phyloP scores from a whole-genome alignment of 2,329 filamentous ascomycete genomes.

The Pseudocercospora ulei region DNA sequence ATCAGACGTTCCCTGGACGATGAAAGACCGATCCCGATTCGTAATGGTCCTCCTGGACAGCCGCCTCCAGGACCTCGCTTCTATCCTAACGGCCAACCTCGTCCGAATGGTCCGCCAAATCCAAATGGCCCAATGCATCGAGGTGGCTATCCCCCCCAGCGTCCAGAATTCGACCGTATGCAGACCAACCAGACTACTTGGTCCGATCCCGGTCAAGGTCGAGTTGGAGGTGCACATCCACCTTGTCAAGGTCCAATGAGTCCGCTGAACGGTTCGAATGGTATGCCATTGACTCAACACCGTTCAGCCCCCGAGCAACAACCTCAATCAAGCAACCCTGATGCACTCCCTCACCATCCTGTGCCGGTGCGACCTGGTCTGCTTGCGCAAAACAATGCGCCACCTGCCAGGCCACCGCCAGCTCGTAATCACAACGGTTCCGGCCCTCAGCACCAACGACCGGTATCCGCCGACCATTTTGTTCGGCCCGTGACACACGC shows the following conservation, averaged over 20 bases:
- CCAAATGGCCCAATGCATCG: conserved; percentile 7
- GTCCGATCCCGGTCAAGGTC: conserved; percentile 26
- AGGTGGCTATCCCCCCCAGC: conserved; percentile 14
- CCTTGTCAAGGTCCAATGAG: conserved; percentile 17
- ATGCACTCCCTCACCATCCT: conserved; percentile 49
- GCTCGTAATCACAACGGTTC: conserved; percentile 44
- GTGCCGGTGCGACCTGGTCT: conserved; percentile 44
- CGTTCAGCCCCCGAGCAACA: conserved; percentile 20
- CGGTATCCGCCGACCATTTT: conserved; percentile 21
- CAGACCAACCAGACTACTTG: conserved; percentile 21
- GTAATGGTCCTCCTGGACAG: conserved; percentile 23
- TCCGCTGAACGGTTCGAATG: conserved; percentile 21
- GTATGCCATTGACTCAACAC: conserved; percentile 25
- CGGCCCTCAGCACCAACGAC: conserved; percentile 18
- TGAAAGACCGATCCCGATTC: conserved; percentile 24
- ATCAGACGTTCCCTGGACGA: conserved; percentile 28
- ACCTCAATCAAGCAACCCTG: conserved; percentile 39
- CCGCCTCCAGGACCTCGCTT: conserved; percentile 11
- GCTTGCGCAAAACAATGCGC: conserved; percentile 26
- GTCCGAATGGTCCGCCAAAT: conserved; percentile 10
- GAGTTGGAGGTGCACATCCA: conserved; percentile 24
- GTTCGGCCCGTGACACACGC: conserved; percentile 58
- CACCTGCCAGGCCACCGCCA: conserved; percentile 42
- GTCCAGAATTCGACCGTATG: conserved; percentile 20
- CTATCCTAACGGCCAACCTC: conserved; percentile 10